phyloP scores from a whole-genome alignment of 768 basidiomycete genomes.

The Termitomyces sp. region DNA sequence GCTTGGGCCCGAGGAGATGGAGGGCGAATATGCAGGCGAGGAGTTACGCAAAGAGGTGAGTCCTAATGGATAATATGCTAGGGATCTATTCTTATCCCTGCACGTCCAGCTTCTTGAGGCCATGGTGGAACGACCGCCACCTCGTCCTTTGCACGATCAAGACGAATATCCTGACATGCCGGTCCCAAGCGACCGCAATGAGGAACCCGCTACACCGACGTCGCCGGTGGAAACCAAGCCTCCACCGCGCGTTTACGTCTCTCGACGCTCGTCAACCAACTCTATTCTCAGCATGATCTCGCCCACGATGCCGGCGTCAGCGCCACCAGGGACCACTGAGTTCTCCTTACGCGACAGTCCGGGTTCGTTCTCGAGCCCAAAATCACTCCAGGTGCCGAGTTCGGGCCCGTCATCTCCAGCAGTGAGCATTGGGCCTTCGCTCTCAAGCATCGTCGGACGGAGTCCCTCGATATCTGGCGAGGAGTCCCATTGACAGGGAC shows the following conservation, averaged over 20 bases:
- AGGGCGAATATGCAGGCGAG: conserved; percentile 86
- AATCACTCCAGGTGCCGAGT: conserved; percentile 15
- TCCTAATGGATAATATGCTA: conserved; percentile 8
- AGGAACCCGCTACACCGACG: conserved; percentile 24
- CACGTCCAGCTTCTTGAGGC: conserved; percentile 68
- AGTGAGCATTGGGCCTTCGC: conserved; percentile 15
- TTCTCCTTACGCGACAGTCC: conserved; percentile 12
- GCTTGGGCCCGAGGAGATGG: conserved; percentile 82
- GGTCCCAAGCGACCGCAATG: conserved; percentile 15
- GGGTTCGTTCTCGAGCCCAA: conserved; percentile 14
- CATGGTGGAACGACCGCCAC: conserved; percentile 82
- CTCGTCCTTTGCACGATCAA: conserved; percentile 59
- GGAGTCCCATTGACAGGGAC: conserved; percentile 5
- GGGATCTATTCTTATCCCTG: background rate
- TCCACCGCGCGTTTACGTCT: conserved; percentile 56
- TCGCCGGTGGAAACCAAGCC: conserved; percentile 34
- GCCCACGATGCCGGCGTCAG: conserved; percentile 25
- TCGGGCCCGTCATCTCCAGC: background rate
- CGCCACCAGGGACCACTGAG: conserved; percentile 14
- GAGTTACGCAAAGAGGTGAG: conserved; percentile 78
- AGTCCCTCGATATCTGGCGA: conserved; percentile 18
- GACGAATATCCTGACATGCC: conserved; percentile 48
- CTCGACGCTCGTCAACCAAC: conserved; percentile 48
- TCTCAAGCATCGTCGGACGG: conserved; percentile 21
- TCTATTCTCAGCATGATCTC: conserved; percentile 39